A percentile compares a stretch with the other conserved stretches of the same genome.
Conservation (phyloP, 805 yeast genomes). For the Teunomyces cretensis region DNA sequence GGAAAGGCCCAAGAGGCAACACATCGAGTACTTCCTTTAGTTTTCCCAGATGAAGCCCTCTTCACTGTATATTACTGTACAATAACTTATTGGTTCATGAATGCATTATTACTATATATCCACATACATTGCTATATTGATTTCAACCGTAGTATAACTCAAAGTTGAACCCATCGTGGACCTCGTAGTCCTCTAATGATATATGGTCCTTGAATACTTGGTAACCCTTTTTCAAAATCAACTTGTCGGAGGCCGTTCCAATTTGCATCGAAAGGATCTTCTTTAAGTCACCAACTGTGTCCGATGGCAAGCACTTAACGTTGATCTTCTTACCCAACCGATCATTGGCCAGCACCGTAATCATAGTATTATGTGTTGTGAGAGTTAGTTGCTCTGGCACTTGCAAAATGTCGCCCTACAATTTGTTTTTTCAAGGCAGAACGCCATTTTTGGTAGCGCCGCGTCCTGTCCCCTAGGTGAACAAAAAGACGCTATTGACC, state of each 20-base stretch:
- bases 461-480: not conserved
- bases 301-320: conserved; percentile 86
- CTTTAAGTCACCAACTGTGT: conserved; percentile 88
- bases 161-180: conserved; percentile 83
- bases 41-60: not conserved
- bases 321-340: conserved; percentile 83
- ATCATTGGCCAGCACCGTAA: conserved; percentile 43
- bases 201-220: conserved; percentile 86
- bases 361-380: conserved; percentile 23
- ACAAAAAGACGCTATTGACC: not conserved
- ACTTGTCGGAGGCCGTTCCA: conserved; percentile 66
- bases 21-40: conserved; percentile 53
- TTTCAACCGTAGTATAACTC: conserved; percentile 72
- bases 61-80: not conserved
- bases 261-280: conserved; percentile 78
- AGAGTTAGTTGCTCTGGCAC: not conserved
- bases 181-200: conserved; percentile 89
- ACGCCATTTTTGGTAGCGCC: not conserved
- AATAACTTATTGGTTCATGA: not conserved
- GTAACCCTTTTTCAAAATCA: conserved; percentile 82
- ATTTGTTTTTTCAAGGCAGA: not conserved
- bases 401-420: not conserved
- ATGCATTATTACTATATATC: not conserved
- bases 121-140: not conserved
- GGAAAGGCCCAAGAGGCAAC: conserved; percentile 31